Evolutionary conservation across 169 alveolate genomes (phyloP), one percentile per base, ranked within the genome.

Genomic region (Plasmodium sp.): DNA sequence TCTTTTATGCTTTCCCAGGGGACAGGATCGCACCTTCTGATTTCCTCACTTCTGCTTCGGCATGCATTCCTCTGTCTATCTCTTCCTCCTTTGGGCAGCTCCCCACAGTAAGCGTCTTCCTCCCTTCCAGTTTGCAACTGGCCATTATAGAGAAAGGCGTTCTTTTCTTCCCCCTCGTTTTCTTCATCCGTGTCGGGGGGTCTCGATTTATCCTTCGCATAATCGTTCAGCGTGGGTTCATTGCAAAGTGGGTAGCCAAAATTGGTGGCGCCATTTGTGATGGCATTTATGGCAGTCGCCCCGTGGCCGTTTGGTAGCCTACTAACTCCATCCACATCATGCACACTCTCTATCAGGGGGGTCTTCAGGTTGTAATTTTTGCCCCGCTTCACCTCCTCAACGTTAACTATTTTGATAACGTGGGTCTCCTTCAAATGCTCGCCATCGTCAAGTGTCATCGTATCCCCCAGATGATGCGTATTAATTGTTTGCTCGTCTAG

Each of bases 41-140:
- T 67, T 67, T 67, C 77, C 77, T 67, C 77, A 67, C 77, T 67
- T 67, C n/a, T 67, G 39, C 77, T 67, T 67, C 77, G 62, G 62
- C 62, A 51, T 51, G 12, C 27, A 51, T 51, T 51, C 62, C 22
- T 12, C 62, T 12, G 62, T 16, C 6, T 51, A 51, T 51, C 62
- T 51, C 27, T 16, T 51, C 62, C 62, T 51, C 62, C 62, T 51
- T 51, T 51, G 22, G 62, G 62, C 22, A 51, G 62, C 62, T 16
- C 62, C 3, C 16, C 16, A 51, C 62, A 51, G 39, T 67, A 67
- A 18, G 39, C 77, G 14, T 27, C 41, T 10, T 67, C 77, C 77
- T 67, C 77, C 77, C 39, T 22, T 9, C n/a, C 39, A 67, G 36
- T 67, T 18, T 31, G 43, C 77, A 67, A 18, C 39, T 27, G 39